Evolutionary conservation across 768 basidiomycete genomes (phyloP).

Genomic region (Leccinum fibrillosum): DNA sequence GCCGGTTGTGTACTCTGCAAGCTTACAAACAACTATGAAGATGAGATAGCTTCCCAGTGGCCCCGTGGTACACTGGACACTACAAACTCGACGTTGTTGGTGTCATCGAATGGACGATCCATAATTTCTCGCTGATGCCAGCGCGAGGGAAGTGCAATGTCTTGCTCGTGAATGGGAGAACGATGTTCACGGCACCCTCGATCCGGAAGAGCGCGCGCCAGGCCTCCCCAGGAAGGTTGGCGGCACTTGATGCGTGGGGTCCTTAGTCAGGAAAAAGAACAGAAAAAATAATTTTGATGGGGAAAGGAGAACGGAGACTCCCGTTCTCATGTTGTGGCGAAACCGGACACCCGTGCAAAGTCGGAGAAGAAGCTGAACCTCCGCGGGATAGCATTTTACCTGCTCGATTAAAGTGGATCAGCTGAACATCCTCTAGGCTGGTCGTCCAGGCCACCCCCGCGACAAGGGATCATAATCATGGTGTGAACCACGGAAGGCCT

Average conservation of each 20-base stretch:
- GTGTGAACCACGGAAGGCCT: neutral
- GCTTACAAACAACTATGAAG: too few species aligned
- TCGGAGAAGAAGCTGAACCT: neutral
- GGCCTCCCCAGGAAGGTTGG: constrained; percentile 22
- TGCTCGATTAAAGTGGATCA: neutral
- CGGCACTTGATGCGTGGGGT: constrained; percentile 1
- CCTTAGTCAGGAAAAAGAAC: constrained; percentile 15
- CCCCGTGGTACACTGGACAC: constrained; percentile 32
- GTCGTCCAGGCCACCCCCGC: too few species aligned
- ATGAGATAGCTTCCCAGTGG: too few species aligned
- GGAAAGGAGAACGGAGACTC: neutral
- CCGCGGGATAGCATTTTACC: neutral
- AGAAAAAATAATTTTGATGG: constrained; percentile 5
- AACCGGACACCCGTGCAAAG: neutral
- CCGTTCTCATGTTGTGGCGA: constrained; percentile 2
- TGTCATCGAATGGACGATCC: constrained; percentile 26
- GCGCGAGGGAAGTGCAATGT: constrained; percentile 4
- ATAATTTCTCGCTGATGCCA: constrained; percentile 11
- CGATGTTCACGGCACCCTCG: constrained; percentile 37
- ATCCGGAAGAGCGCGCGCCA: constrained; percentile 28
- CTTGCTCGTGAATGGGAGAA: constrained; percentile 38
- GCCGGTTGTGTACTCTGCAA: neutral
- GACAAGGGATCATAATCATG: neutral
- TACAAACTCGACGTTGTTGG: constrained; percentile 33
- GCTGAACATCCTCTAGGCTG: constrained; percentile 2